phyloP scores from a whole-genome alignment of 495 filamentous ascomycete species.

The Lasiosphaeriaceae sp. region DNA sequence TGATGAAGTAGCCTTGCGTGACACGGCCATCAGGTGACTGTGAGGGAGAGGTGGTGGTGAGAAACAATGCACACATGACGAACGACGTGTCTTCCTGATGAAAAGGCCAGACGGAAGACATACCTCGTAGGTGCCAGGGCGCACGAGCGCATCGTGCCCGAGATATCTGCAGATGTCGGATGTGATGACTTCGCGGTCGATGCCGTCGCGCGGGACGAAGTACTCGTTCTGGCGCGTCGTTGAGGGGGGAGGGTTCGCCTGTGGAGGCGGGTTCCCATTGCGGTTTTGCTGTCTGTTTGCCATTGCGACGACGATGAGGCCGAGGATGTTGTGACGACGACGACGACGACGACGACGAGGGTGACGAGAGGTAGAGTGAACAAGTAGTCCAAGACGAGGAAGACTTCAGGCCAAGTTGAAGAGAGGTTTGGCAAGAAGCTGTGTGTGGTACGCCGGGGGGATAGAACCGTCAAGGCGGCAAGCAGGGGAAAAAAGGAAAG shows the following conservation, averaged over 20 bases:
- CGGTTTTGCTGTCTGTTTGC: conserved; percentile 36
- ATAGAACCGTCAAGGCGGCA: conserved; percentile 1
- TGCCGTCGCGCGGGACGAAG: conserved; percentile 84
- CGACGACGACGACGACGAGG: no score
- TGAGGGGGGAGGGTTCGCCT: conserved; percentile 9
- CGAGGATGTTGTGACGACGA: background rate
- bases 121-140: conserved; percentile 80
- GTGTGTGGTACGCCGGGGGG: background rate
- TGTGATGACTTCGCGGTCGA: conserved; percentile 89
- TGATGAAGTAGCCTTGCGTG: conserved; percentile 75
- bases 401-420: background rate
- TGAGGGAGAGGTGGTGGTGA: conserved; percentile 12
- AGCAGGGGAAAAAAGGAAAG: conserved; percentile 3
- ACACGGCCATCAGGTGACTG: conserved; percentile 52
- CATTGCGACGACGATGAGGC: conserved; percentile 13
- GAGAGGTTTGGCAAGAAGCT: background rate
- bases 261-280: conserved; percentile 35
- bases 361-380: background rate
- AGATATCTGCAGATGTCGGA: conserved; percentile 93
- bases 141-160: conserved; percentile 84
- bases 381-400: background rate
- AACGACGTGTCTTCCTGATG: background rate
- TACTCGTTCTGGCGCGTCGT: conserved; percentile 70
- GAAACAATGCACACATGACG: conserved; percentile 3
- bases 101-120: conserved; percentile 18